These are phyloP conservation scores for Gossypium longicalyx DNA, from an alignment of 345 rosid genomes.

Conservation along the genomic window DNA sequence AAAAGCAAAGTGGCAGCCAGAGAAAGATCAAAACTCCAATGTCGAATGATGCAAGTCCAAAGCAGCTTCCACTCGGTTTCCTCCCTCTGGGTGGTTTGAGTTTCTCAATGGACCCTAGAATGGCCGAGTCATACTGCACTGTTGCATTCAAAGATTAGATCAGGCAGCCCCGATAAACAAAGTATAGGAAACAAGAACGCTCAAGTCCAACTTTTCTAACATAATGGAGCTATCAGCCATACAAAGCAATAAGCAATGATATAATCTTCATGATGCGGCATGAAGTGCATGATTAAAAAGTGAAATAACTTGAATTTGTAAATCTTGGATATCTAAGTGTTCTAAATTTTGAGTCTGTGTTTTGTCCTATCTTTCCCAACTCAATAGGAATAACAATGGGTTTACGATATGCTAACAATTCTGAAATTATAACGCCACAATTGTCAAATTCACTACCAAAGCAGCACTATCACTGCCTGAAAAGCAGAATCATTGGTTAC, in stretches of 20 bases:
- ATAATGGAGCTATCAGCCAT: background rate
- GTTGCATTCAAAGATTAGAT: background rate
- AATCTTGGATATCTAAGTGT: constrained; percentile 2
- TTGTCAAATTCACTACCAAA: constrained; percentile 14
- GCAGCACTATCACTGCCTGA: constrained; percentile 18
- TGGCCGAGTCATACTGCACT: background rate
- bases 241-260: background rate
- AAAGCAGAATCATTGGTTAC: constrained; percentile 22
- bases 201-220: background rate
- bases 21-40: background rate
- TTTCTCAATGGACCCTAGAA: background rate
- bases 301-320: background rate
- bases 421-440: constrained; percentile 19
- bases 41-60: background rate
- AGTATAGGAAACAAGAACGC: background rate
- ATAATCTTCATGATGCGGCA: background rate
- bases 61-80: background rate
- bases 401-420: constrained; percentile 22
- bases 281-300: background rate
- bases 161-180: background rate
- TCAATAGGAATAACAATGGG: constrained; percentile 25
- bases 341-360: constrained; percentile 8
- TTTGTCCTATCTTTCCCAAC: constrained; percentile 21
- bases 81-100: background rate
- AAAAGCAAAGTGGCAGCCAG: background rate